Conservation (phyloP, 352 stramenopile species). For the Peronospora farinosa region DNA sequence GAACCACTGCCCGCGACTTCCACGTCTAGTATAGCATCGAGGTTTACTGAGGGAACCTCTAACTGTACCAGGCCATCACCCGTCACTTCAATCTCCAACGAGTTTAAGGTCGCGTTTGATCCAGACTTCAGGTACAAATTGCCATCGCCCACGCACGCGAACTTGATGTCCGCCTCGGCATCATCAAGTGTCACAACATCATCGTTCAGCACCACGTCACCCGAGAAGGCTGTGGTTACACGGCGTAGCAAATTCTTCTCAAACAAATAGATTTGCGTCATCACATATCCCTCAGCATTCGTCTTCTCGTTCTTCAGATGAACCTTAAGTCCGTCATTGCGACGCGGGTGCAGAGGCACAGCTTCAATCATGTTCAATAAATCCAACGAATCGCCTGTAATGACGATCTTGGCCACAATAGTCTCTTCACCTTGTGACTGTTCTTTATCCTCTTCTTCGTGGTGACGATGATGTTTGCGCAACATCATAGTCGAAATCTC, state of each 20-base stretch:
- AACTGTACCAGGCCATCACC: slow-evolving; percentile 32
- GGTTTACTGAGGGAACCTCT: slow-evolving; percentile 20
- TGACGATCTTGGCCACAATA: slow-evolving; percentile 44
- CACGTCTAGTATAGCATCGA: slow-evolving; percentile 28
- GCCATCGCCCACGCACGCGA: slow-evolving; percentile 31
- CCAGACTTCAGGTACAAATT: slow-evolving; percentile 40
- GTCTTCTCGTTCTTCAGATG: slow-evolving; percentile 54
- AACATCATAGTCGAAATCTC: slow-evolving; percentile 33
- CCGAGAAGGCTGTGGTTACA: slow-evolving; percentile 34
- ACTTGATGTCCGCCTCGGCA: slow-evolving; percentile 35
- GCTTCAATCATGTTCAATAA: slow-evolving; percentile 47
- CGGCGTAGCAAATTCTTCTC: slow-evolving; percentile 38
- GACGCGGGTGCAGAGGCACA: slow-evolving; percentile 30
- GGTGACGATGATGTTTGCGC: slow-evolving; percentile 25
- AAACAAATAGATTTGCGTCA: slow-evolving; percentile 51
- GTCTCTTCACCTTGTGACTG: slow-evolving; percentile 14
- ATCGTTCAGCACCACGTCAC: slow-evolving; percentile 38
- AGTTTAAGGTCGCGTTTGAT: slow-evolving; percentile 21
- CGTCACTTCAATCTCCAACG: slow-evolving; percentile 35
- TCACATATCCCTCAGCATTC: slow-evolving; percentile 38
- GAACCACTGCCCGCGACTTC: slow-evolving; percentile 37
- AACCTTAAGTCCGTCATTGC: slow-evolving; percentile 41
- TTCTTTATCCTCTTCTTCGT: slow-evolving; percentile 19
- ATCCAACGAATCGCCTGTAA: slow-evolving; percentile 51
- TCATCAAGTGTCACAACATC: slow-evolving; percentile 38